phyloP scores from a whole-genome alignment of 2,329 filamentous ascomycete genomes.

The Monilinia polystroma region DNA sequence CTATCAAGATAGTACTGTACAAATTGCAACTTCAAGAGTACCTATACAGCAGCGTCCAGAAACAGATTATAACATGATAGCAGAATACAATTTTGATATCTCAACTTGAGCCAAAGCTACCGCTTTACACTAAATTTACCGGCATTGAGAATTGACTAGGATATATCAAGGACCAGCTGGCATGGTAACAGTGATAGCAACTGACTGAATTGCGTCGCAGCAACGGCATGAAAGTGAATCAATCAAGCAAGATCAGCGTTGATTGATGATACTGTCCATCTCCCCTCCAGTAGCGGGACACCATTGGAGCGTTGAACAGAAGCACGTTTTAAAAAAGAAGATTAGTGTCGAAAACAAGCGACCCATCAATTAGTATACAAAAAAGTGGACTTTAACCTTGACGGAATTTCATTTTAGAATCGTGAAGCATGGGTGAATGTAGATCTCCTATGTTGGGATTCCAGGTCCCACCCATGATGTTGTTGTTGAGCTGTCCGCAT shows the following conservation, averaged over 20 bases:
- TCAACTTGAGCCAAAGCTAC: not conserved
- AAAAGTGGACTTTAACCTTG: slow-evolving; percentile 1
- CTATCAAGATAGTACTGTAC: not conserved
- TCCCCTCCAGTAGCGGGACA: not conserved
- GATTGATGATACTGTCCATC: not conserved
- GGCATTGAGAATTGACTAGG: not conserved
- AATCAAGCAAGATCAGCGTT: slow-evolving; percentile 3
- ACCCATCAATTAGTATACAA: not conserved
- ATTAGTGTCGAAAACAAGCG: not conserved
- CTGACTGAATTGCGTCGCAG: not conserved
- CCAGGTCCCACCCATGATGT: not conserved
- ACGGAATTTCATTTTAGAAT: not conserved
- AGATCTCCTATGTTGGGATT: not conserved
- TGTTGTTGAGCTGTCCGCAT: not conserved
- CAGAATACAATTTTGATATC: not conserved
- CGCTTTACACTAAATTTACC: not conserved
- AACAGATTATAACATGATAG: slow-evolving; percentile 3
- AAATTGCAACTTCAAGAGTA: not conserved
- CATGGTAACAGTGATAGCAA: not conserved
- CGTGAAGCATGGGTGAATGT: slow-evolving; percentile 5
- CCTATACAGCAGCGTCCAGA: not conserved
- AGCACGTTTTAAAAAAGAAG: not conserved
- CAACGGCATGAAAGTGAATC: not conserved
- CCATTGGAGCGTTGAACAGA: slow-evolving; percentile 1
- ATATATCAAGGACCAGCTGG: not conserved